Evolutionary conservation across 2,329 filamentous ascomycete species (phyloP), one percentile per base, ranked within the genome.

Genomic region (Arthrobotrys musiformis): DNA sequence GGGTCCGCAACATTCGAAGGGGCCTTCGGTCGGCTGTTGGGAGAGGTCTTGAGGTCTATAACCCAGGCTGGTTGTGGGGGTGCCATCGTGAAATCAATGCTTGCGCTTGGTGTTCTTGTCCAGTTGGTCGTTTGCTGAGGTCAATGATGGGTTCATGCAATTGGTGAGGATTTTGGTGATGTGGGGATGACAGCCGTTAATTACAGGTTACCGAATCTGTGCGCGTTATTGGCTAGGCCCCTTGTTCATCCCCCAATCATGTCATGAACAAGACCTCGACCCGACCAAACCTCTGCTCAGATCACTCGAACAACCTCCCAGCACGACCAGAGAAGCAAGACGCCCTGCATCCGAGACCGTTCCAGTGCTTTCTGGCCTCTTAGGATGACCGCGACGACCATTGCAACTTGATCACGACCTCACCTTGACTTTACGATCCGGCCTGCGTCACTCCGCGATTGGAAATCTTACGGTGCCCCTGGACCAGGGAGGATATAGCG

Each of bases 1-100:
- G 95, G 95, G 83, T 99, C 94, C 73, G 91, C 87, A 80, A 97
- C 90, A 82, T 87, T 88, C 80, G 86, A 82, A 61, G 84, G 82
- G 75, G 88, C 87, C 84, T 93, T 93, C 62, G 90, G 84, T 83
- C 89, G 92, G 61, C 89, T 82, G 24, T 88, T 83, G 24, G 93
- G 89, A 33, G 92, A 88, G 50, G 89, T 89, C 82, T 90, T 90
- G 80, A 98, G 88, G 81, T 96, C 90, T 79, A 90, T 84, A 35
- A 94, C 92, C 95, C 95, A 99, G 87, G 64, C 44, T 22, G 73
- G 73, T 52, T 68, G 70, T 35, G 70, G 24, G 11, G 58, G 58
- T 8, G 70, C 56, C 70, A 76, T 76, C 22, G 35, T 52, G 35
- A 42, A 33, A 33, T 66, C 50, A 17, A 35, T 66, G 24, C 60